Percentiles rank a stretch among this genome's conserved stretches.
These are phyloP conservation scores for Calonectria pseudoturangicola DNA, from an alignment of 2,329 filamentous ascomycete genomes.

Conservation along the genomic window DNA sequence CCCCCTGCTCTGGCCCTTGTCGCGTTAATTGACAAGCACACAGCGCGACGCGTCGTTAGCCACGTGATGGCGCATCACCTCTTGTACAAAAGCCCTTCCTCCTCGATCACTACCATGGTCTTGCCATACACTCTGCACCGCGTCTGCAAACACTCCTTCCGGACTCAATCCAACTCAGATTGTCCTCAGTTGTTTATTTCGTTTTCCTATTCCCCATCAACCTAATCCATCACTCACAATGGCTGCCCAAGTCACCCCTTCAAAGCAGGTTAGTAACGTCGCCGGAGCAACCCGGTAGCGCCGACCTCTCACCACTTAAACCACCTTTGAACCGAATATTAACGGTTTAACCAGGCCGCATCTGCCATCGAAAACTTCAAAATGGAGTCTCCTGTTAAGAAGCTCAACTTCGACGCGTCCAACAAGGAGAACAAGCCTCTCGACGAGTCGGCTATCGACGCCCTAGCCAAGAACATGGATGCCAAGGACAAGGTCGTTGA, in stretches of 20 bases:
- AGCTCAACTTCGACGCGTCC: slow-evolving; percentile 83
- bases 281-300: slow-evolving; percentile 37
- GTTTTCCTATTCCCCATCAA: slow-evolving; percentile 30
- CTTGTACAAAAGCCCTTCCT: slow-evolving; percentile 63
- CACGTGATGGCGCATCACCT: slow-evolving; percentile 62
- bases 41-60: slow-evolving; percentile 59
- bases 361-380: slow-evolving; percentile 91
- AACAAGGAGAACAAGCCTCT: slow-evolving; percentile 88
- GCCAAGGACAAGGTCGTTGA: slow-evolving; percentile 76
- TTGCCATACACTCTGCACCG: slow-evolving; percentile 54
- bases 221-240: slow-evolving; percentile 69
- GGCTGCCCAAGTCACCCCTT: slow-evolving; percentile 81
- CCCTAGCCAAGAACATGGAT: slow-evolving; percentile 74
- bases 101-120: slow-evolving; percentile 47
- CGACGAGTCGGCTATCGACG: slow-evolving; percentile 69
- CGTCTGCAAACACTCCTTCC: slow-evolving; percentile 50
- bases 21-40: slow-evolving; percentile 55
- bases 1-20: slow-evolving; percentile 46
- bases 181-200: slow-evolving; percentile 41
- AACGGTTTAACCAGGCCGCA: slow-evolving; percentile 79
- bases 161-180: slow-evolving; percentile 48
- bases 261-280: slow-evolving; percentile 72
- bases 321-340: slow-evolving; percentile 51
- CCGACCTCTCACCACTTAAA: background rate
- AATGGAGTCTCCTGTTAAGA: slow-evolving; percentile 95